Percentiles rank a stretch among this genome's conserved stretches.
Conservation (phyloP, 345 rosid genomes). For the Sonneratia caseolaris region DNA sequence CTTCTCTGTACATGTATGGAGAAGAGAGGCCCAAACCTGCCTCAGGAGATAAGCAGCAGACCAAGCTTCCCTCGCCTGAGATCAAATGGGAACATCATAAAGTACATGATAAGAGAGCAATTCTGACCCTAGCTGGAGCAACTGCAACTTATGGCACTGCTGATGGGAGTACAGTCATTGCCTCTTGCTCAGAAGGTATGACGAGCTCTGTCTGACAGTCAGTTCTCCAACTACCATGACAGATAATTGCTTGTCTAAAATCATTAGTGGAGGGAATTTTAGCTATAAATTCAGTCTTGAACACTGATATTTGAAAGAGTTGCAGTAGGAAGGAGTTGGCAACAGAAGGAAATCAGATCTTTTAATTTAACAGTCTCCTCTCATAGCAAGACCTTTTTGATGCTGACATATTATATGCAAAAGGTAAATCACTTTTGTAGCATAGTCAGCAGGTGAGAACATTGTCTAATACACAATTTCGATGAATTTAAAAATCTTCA, state of each 20-base stretch:
- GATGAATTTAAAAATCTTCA: not conserved
- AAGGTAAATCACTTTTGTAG: not conserved
- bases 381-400: no score
- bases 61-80: conserved; percentile 74
- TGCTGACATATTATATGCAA: not conserved
- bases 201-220: not conserved
- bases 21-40: conserved; percentile 55
- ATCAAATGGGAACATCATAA: conserved; percentile 83
- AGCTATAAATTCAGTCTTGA: not conserved
- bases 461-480: not conserved
- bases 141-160: conserved; percentile 74
- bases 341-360: not conserved
- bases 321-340: not conserved
- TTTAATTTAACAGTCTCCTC: no score
- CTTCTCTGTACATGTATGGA: conserved; percentile 78
- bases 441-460: not conserved
- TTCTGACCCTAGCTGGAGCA: conserved; percentile 61
- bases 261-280: not conserved
- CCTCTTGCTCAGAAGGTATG: conserved; percentile 89
- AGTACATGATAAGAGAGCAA: conserved; percentile 52
- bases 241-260: not conserved
- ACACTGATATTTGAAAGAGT: not conserved
- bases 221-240: not conserved
- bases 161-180: conserved; percentile 75
- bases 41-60: conserved; percentile 48